phyloP scores from a whole-genome alignment of 805 yeast genomes.

The Ogataea kodamae region DNA sequence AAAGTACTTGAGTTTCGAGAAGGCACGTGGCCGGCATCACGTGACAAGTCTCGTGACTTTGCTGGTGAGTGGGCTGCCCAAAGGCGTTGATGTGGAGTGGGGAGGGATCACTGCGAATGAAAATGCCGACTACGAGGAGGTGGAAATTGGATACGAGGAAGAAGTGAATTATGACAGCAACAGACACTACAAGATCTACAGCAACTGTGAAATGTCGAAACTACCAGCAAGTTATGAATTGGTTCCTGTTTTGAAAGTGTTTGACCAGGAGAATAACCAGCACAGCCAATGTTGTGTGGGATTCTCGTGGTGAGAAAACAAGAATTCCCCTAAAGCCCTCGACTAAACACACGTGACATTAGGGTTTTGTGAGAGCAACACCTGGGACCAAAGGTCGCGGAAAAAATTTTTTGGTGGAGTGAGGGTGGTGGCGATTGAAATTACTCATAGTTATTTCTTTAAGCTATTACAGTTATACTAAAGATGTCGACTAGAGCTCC shows the following conservation, averaged over 20 bases:
- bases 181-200: slow-evolving; percentile 25
- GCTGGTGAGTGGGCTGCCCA: slow-evolving; percentile 57
- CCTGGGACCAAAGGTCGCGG: slow-evolving; percentile 14
- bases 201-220: slow-evolving; percentile 2
- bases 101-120: slow-evolving; percentile 55
- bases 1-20: slow-evolving; percentile 36
- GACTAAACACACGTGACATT: slow-evolving; percentile 8
- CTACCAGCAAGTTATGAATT: slow-evolving; percentile 23
- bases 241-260: slow-evolving; percentile 21
- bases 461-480: slow-evolving; percentile 11
- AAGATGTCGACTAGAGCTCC: slow-evolving; percentile 51
- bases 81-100: slow-evolving; percentile 69
- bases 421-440: slow-evolving; percentile 12
- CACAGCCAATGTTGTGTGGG: slow-evolving; percentile 16
- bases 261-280: slow-evolving; percentile 4
- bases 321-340: too few species aligned
- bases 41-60: slow-evolving; percentile 43
- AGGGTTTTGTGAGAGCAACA: slow-evolving; percentile 1
- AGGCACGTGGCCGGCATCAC: slow-evolving; percentile 9
- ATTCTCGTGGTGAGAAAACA: too few species aligned
- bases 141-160: slow-evolving; percentile 4
- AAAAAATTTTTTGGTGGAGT: slow-evolving; percentile 15
- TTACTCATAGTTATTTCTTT: slow-evolving; percentile 12
- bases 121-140: slow-evolving; percentile 30
- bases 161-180: slow-evolving; percentile 21